Conservation (phyloP, 306 rosid species). For the Cucurbita pepo region DNA sequence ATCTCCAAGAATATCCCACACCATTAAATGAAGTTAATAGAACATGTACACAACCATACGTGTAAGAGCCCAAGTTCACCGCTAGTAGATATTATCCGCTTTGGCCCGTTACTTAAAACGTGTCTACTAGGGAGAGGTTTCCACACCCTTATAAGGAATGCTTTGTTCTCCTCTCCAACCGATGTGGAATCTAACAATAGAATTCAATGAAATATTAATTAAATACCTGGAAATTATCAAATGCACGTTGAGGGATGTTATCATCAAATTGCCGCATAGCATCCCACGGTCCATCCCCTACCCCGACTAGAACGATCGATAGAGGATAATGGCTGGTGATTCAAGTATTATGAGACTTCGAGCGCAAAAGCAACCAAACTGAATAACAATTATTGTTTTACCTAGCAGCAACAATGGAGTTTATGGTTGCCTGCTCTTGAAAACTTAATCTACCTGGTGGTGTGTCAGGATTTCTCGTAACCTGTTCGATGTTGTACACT, state of each 20-base stretch:
- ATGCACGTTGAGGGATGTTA: slow-evolving; percentile 59
- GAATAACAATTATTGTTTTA: slow-evolving; percentile 17
- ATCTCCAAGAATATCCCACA: neutral
- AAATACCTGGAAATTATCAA: slow-evolving; percentile 90
- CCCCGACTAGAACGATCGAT: slow-evolving; percentile 85
- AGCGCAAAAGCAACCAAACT: slow-evolving; percentile 6
- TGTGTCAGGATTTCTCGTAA: slow-evolving; percentile 53
- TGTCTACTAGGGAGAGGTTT: no score
- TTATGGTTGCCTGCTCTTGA: slow-evolving; percentile 70
- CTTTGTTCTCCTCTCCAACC: no score
- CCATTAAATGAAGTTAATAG: neutral
- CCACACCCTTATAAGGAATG: no score
- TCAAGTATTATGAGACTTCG: slow-evolving; percentile 11
- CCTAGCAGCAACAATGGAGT: slow-evolving; percentile 78
- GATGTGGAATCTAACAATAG: neutral
- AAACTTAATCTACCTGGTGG: slow-evolving; percentile 50
- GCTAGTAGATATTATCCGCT: no score
- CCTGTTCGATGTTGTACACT: slow-evolving; percentile 22
- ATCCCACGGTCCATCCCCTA: slow-evolving; percentile 99
- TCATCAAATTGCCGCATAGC: slow-evolving; percentile 78
- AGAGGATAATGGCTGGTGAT: slow-evolving; percentile 60
- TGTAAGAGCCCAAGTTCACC: no score
- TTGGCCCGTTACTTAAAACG: no score
- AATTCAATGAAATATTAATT: neutral
- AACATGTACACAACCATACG: neutral